Conservation (phyloP, 202 grass and related monocot species). For the Tripidium arundinaceum region DNA sequence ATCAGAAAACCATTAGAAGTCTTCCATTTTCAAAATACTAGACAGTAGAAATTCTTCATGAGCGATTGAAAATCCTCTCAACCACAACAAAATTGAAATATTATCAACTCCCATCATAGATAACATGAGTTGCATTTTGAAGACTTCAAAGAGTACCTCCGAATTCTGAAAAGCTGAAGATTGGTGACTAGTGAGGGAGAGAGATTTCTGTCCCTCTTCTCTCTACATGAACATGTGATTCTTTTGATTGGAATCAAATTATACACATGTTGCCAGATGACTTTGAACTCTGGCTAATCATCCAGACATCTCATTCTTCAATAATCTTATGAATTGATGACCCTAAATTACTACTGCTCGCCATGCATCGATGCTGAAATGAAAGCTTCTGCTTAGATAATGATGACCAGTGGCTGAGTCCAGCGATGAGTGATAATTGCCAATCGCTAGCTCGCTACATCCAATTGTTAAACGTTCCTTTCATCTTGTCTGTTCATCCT, state of each 20-base stretch:
- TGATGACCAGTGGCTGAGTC: not conserved
- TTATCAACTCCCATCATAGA: not conserved
- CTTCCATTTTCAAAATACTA: not conserved
- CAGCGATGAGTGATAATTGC: not conserved
- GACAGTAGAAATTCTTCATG: not conserved
- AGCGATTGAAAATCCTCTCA: not conserved
- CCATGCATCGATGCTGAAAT: too few species aligned
- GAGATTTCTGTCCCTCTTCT: too few species aligned
- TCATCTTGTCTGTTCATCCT: not conserved
- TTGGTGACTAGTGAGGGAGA: too few species aligned
- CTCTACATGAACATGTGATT: too few species aligned
- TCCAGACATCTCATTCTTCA: too few species aligned
- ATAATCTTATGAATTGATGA: too few species aligned
- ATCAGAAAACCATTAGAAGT: not conserved
- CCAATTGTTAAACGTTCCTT: not conserved
- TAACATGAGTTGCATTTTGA: not conserved
- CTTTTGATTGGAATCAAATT: too few species aligned
- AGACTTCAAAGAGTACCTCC: not conserved
- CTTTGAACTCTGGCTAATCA: too few species aligned
- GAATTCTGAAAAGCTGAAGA: not conserved
- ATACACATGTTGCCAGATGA: too few species aligned
- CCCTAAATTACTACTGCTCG: too few species aligned
- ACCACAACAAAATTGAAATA: not conserved
- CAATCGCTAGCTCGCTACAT: not conserved
- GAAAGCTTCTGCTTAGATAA: too few species aligned